Percentiles rank a stretch among this genome's conserved stretches.
phyloP scores from a whole-genome alignment of 2,329 filamentous ascomycete genomes.

The Exophiala viscosa region DNA sequence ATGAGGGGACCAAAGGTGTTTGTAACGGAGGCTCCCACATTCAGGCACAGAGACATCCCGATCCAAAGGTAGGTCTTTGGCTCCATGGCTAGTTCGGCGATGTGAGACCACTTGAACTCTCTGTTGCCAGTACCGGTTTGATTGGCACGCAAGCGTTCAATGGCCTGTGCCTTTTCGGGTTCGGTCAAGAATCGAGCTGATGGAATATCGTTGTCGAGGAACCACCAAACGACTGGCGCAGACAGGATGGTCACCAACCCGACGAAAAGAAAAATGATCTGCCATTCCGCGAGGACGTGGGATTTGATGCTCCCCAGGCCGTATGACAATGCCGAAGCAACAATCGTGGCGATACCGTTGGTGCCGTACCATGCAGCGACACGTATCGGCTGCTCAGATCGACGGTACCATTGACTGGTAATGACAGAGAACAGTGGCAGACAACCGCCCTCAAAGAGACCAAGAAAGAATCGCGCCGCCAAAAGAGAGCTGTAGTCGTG shows the following conservation, averaged over 20 bases:
- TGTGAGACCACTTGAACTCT: conserved; percentile 46
- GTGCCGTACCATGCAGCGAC: conserved; percentile 66
- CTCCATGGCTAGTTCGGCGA: conserved; percentile 42
- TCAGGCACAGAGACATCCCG: conserved; percentile 58
- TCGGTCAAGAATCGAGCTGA: conserved; percentile 49
- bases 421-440: conserved; percentile 45
- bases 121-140: conserved; percentile 46
- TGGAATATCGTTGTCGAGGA: conserved; percentile 57
- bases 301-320: conserved; percentile 55
- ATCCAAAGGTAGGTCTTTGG: conserved; percentile 58
- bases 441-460: conserved; percentile 52
- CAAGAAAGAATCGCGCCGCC: conserved; percentile 51
- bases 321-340: conserved; percentile 55
- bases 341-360: conserved; percentile 56
- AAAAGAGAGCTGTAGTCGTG: conserved; percentile 47
- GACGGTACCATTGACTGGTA: conserved; percentile 46
- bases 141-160: conserved; percentile 50
- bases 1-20: conserved; percentile 65
- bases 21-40: conserved; percentile 61
- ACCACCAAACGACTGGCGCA: conserved; percentile 57
- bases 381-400: conserved; percentile 59
- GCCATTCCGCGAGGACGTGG: conserved; percentile 45
- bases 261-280: conserved; percentile 60
- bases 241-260: conserved; percentile 59
- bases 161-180: conserved; percentile 44